These are phyloP conservation scores for Tetrapyrgos nigripes DNA, from an alignment of 1,284 basidiomycete genomes.

Conservation along the genomic window DNA sequence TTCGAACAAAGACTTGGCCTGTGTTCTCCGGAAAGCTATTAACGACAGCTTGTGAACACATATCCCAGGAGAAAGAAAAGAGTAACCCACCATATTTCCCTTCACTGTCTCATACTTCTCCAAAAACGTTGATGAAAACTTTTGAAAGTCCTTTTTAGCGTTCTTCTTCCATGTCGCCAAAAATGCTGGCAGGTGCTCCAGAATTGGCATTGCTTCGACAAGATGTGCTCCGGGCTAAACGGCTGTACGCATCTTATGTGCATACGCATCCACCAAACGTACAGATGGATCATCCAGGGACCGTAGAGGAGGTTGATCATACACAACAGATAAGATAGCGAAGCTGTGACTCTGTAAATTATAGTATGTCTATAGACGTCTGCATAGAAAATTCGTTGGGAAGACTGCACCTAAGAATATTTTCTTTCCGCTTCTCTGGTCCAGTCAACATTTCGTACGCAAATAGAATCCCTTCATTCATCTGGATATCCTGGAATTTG, in stretches of 20 bases:
- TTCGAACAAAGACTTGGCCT: constrained; percentile 5
- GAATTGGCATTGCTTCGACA: constrained; percentile 8
- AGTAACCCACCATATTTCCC: neutral
- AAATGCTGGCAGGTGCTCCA: constrained; percentile 5
- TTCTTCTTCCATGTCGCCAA: constrained; percentile 14
- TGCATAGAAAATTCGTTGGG: neutral
- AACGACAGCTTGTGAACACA: too few relatives aligned
- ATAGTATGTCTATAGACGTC: neutral
- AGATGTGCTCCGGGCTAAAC: constrained; percentile 10
- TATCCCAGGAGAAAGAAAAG: neutral
- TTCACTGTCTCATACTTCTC: neutral
- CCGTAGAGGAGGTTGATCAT: neutral
- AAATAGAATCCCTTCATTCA: constrained; percentile 9
- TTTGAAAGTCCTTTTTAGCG: neutral
- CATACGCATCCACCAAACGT: neutral
- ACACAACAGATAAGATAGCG: neutral
- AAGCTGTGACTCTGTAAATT: neutral
- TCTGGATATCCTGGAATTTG: constrained; percentile 5
- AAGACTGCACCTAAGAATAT: constrained; percentile 7
- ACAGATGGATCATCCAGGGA: neutral
- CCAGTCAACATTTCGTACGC: constrained; percentile 1
- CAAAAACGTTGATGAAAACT: neutral
- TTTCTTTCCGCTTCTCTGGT: neutral
- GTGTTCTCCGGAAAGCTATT: neutral
- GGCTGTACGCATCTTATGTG: constrained; percentile 2